These are phyloP conservation scores for Rhododendron molle DNA, from an alignment of 148 eudicot genomes.

Conservation along the genomic window DNA sequence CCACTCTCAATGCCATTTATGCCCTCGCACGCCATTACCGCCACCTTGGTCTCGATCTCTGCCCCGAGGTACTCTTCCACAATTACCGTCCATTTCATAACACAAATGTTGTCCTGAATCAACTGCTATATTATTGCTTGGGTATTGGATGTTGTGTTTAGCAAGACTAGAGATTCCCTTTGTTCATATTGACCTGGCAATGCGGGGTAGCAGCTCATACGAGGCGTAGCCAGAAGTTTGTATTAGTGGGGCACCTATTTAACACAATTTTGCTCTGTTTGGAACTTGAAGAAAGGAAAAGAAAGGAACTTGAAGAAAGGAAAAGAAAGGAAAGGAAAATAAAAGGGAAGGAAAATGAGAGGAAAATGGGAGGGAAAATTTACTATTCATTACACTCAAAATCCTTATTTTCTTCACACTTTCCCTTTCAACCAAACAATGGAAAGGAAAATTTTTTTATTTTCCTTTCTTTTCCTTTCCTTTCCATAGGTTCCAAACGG, in stretches of 20 bases:
- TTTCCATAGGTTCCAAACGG: too few species aligned
- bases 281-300: too few species aligned
- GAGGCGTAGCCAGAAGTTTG: background rate
- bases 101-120: background rate
- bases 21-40: slow-evolving; percentile 60
- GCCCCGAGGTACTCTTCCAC: slow-evolving; percentile 4
- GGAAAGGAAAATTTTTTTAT: too few species aligned
- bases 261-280: too few species aligned
- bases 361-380: too few species aligned
- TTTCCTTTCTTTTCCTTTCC: too few species aligned
- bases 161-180: background rate
- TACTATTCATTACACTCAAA: too few species aligned
- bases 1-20: slow-evolving; percentile 76
- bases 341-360: too few species aligned
- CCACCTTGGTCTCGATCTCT: slow-evolving; percentile 3
- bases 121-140: background rate
- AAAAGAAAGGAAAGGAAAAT: too few species aligned
- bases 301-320: too few species aligned
- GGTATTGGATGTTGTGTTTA: background rate
- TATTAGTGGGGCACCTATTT: background rate
- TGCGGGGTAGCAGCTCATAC: background rate
- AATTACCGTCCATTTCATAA: background rate
- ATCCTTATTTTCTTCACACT: too few species aligned
- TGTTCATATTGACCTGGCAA: background rate
- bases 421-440: too few species aligned